Evolutionary conservation across 2,329 filamentous ascomycete species (phyloP), one percentile per base, ranked within the genome.

Genomic region (Aspergillus hortae): DNA sequence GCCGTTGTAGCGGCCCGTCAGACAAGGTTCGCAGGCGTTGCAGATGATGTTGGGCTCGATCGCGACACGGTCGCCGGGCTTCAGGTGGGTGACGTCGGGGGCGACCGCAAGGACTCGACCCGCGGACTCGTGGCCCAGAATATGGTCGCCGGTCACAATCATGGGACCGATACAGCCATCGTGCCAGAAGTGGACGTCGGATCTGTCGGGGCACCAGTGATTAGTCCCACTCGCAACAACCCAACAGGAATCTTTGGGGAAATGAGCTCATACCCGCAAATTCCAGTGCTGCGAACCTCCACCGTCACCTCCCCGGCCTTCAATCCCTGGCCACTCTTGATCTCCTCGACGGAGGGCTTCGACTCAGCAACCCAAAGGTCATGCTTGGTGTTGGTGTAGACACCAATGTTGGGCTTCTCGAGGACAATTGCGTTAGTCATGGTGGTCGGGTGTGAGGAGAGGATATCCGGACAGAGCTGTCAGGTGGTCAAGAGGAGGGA

Each of bases 121-220:
- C 57, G 92, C 92, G 4, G 91, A 88, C 76, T 97, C 92, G 78
- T 97, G 92, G 60, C 92, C 92, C 17, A 97, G 85, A 66, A 96
- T 91, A 73, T 96, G 92, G 66, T 92, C 87, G 66, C 82, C 88
- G 61, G 82, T 82, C 44, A 97, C 92, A 57, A 96, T 87, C 92
- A 96, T 96, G 61, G 92, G 92, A 25, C 92, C 92, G 68, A 97
- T 97, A 77, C 89, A 89, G 60, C 92, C 92, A 46, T 88, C 88
- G 69, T 95, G 90, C 92, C 92, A 97, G 79, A 97, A 97, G 76
- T 97, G 92, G 51, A 97, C 87, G 73, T 96, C 92, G 55, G 90
- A 95, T 52, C 89, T 92, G 63, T 48, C 12, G 15, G 43, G 43
- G 32, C 48, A 41, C 32, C 12, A 44, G 40, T 52, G 19, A 48